phyloP scores from a whole-genome alignment of 805 yeast genomes.

The Candida sithepensis region DNA sequence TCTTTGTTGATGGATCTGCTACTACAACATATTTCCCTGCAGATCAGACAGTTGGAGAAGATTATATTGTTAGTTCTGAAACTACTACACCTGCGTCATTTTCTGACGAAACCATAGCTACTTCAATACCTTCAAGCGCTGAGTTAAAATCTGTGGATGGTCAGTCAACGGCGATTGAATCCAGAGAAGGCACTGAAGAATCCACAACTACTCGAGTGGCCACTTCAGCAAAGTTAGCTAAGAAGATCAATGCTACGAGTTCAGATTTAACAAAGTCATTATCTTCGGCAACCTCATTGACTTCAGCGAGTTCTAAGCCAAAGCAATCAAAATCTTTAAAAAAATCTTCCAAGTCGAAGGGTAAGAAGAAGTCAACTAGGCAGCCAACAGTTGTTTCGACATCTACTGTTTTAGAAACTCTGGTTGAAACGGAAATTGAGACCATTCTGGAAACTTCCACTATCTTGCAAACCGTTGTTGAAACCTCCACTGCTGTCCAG shows the following conservation, averaged over 20 bases:
- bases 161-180: too few species aligned
- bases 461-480: slow-evolving; percentile 6
- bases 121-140: background rate
- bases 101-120: background rate
- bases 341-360: background rate
- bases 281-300: background rate
- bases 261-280: background rate
- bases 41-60: slow-evolving; percentile 8
- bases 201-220: background rate
- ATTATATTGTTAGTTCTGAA: slow-evolving; percentile 1
- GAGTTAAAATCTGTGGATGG: too few species aligned
- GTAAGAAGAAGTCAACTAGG: background rate
- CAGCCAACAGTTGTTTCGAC: background rate
- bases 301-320: background rate
- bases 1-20: slow-evolving; percentile 16
- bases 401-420: slow-evolving; percentile 6
- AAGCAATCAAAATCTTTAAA: background rate
- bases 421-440: slow-evolving; percentile 4
- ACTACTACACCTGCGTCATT: background rate
- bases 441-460: slow-evolving; percentile 5
- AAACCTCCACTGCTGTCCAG: too few species aligned
- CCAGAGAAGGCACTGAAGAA: background rate
- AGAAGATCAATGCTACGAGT: background rate
- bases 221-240: too few species aligned
- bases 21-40: slow-evolving; percentile 17